These are phyloP conservation scores for Dryadomyces quercus-mongolicae DNA, from an alignment of 2,329 filamentous ascomycete genomes.

Conservation along the genomic window DNA sequence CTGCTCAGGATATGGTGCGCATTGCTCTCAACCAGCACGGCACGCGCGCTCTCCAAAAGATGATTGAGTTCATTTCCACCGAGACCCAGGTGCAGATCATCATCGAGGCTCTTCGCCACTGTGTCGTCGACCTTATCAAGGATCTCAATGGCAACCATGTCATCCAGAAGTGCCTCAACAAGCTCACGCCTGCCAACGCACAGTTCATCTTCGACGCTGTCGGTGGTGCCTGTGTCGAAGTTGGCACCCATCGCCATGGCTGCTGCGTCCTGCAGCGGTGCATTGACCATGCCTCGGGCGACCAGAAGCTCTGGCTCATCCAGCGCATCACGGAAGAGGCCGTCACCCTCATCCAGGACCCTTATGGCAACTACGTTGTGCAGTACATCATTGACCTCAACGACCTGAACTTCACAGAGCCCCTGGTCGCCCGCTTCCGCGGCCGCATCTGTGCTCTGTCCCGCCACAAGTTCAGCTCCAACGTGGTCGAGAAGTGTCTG, in stretches of 20 bases:
- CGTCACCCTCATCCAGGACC: constrained; percentile 84
- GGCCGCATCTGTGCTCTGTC: constrained; percentile 62
- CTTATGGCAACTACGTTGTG: constrained; percentile 96
- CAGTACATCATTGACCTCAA: constrained; percentile 97
- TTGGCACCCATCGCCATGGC: constrained; percentile 93
- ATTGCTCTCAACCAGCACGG: constrained; percentile 97
- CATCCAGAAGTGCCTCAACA: constrained; percentile 97
- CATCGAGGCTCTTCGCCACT: constrained; percentile 67
- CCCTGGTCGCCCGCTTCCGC: constrained; percentile 69
- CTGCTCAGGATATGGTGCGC: constrained; percentile 73
- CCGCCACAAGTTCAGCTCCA: constrained; percentile 98
- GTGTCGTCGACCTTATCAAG: constrained; percentile 90
- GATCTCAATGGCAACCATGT: constrained; percentile 98
- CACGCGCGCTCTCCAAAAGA: constrained; percentile 93
- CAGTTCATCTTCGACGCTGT: constrained; percentile 97
- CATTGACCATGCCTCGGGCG: constrained; percentile 88
- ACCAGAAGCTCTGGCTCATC: constrained; percentile 81
- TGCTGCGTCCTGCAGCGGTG: constrained; percentile 97
- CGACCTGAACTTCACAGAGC: constrained; percentile 77
- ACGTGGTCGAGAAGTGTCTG: constrained; percentile 93
- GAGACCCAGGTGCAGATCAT: constrained; percentile 77
- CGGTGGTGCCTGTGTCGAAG: constrained; percentile 71
- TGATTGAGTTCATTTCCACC: constrained; percentile 94
- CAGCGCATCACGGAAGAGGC: constrained; percentile 78
- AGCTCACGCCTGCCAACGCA: constrained; percentile 70